phyloP scores from a whole-genome alignment of 2,329 filamentous ascomycete genomes.

The Exophiala sp. region DNA sequence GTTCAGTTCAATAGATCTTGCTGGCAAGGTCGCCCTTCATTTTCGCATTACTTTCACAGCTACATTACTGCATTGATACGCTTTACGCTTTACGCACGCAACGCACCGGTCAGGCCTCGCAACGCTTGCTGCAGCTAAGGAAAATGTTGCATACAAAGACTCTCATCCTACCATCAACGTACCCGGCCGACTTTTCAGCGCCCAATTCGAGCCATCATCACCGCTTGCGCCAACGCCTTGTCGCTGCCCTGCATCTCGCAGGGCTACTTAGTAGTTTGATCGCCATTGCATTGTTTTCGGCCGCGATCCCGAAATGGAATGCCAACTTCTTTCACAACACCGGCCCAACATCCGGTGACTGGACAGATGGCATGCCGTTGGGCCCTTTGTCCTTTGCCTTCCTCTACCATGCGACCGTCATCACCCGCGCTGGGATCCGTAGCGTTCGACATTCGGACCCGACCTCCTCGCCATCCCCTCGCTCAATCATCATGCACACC shows the following conservation, averaged over 20 bases:
- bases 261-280: slow-evolving; percentile 28
- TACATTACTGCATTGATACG: background rate
- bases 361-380: slow-evolving; percentile 33
- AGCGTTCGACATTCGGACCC: background rate
- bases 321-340: slow-evolving; percentile 30
- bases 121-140: background rate
- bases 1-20: slow-evolving; percentile 1
- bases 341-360: slow-evolving; percentile 29
- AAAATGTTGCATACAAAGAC: slow-evolving; percentile 18
- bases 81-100: background rate
- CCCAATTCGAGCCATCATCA: slow-evolving; percentile 7
- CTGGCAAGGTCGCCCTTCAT: slow-evolving; percentile 1
- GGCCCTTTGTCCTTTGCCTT: slow-evolving; percentile 28
- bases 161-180: slow-evolving; percentile 19
- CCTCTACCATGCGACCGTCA: slow-evolving; percentile 14
- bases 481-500: slow-evolving; percentile 17
- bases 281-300: slow-evolving; percentile 30
- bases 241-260: slow-evolving; percentile 25
- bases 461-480: slow-evolving; percentile 1
- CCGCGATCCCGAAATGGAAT: slow-evolving; percentile 31
- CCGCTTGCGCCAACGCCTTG: slow-evolving; percentile 14
- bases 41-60: background rate
- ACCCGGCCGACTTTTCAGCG: slow-evolving; percentile 15
- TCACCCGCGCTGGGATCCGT: slow-evolving; percentile 9
- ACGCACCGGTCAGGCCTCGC: background rate